Evolutionary conservation across 495 filamentous ascomycete species (phyloP), one percentile per base, ranked within the genome.

Genomic region (Daldinia vernicosa): DNA sequence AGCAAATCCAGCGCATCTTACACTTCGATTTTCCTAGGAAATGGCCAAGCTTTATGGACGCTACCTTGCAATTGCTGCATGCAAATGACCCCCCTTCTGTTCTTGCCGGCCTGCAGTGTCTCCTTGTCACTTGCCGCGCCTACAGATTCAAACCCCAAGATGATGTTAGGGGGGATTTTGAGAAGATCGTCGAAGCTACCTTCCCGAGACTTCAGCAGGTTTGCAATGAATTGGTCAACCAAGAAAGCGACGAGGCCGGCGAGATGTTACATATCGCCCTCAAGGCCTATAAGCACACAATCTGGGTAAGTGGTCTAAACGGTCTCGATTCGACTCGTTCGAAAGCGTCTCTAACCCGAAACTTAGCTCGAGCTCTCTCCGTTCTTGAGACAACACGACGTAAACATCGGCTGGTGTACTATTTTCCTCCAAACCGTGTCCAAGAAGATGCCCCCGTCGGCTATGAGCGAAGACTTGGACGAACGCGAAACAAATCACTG

Each of bases 251-350:
- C 70, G 96, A 98, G 80, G 95, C 95, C 53, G 95, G 92, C 54
- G 95, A 98, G 82, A 98, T 98, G 92, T 85, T 99, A 64, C 92
- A 95, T 64, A 91, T 95, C 61, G 91, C 94, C 33, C 88, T 98
- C 76, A 99, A 99, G 83, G 89, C 92, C 6, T 98, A 94, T 80
- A 99, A 99, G 82, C 96, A 99, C 81, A 92, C 95, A 40, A 96
- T 95, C 64, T 99, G 94, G 83, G 94, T 98, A 84, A 60, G 93
- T 89, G 51, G 15, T 19, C 22, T 28, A 51, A 22, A n/a, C 11
- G 24, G 26, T 27, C 33, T 65, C 17, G 11, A 54, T 33, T 53
- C 45, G 37, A 24, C 22, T 69, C 19, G 51, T 54, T 53, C 50
- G 33, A 30, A 40, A 30, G 2, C 17, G 15, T 19, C 17, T 67